A percentile compares a stretch with the other conserved stretches of the same genome.
phyloP scores from a whole-genome alignment of 1,284 basidiomycete genomes.

The Irpex sp. region DNA sequence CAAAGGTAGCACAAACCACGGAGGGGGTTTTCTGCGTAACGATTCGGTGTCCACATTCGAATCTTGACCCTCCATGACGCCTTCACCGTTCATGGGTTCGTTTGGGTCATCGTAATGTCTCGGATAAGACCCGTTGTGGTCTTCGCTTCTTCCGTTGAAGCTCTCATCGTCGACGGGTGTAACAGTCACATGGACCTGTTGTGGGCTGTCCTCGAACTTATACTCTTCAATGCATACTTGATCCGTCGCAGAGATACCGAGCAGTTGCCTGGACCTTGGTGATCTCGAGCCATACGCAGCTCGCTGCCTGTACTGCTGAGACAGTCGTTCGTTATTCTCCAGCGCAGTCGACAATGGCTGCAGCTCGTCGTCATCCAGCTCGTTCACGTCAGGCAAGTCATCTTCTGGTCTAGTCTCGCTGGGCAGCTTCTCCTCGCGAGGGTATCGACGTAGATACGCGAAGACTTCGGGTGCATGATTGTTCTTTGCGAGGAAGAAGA shows the following conservation, averaged over 20 bases:
- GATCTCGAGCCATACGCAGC: background rate
- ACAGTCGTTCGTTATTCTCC: background rate
- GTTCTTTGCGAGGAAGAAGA: slow-evolving; percentile 45
- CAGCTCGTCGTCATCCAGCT: background rate
- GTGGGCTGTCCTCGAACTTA: background rate
- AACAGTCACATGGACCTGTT: background rate
- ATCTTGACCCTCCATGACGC: background rate
- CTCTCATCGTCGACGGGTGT: background rate
- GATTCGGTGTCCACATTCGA: background rate
- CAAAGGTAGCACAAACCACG: slow-evolving; percentile 23
- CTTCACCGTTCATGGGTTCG: no score
- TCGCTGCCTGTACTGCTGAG: background rate
- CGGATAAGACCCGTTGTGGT: background rate
- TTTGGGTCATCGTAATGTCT: background rate
- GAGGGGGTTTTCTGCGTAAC: slow-evolving; percentile 3
- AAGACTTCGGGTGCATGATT: slow-evolving; percentile 39
- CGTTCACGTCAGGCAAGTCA: slow-evolving; percentile 1
- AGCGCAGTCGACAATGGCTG: background rate
- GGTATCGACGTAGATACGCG: slow-evolving; percentile 20
- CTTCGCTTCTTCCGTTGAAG: background rate
- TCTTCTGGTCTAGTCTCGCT: background rate
- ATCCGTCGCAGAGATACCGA: background rate
- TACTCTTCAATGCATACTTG: background rate
- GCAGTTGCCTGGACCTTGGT: background rate
- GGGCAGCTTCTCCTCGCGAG: slow-evolving; percentile 5